phyloP scores from a whole-genome alignment of 768 basidiomycete species.

The Leccinum aurantiacum region DNA sequence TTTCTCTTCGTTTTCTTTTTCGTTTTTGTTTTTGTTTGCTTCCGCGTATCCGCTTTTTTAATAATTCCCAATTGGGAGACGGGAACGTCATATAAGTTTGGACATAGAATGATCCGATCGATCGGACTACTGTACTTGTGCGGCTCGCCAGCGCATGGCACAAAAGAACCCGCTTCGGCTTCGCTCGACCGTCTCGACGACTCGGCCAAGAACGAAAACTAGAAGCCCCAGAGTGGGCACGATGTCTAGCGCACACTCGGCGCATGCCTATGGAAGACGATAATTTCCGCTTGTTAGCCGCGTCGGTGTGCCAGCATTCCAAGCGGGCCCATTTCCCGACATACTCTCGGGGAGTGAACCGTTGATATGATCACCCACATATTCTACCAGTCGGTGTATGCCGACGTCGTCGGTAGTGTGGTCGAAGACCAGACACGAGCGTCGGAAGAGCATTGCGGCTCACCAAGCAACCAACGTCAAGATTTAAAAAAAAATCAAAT shows the following conservation, averaged over 20 bases:
- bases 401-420: constrained; percentile 1
- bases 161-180: background rate
- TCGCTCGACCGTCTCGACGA: constrained; percentile 2
- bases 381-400: background rate
- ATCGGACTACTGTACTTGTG: constrained; percentile 8
- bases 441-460: background rate
- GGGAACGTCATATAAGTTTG: background rate
- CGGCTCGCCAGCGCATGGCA: background rate
- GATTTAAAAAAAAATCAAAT: background rate
- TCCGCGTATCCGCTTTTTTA: background rate
- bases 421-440: background rate
- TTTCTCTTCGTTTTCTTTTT: background rate
- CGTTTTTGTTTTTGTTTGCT: background rate
- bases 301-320: background rate
- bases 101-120: background rate
- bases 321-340: background rate
- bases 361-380: constrained; percentile 1
- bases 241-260: background rate
- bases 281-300: constrained; percentile 7
- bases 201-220: background rate
- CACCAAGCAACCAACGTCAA: background rate
- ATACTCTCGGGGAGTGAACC: background rate
- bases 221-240: background rate
- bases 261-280: background rate
- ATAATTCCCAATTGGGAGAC: constrained; percentile 7